Evolutionary conservation across 2,329 filamentous ascomycete genomes (phyloP), one percentile per base, ranked within the genome.

Genomic region (Xylariales sp.): DNA sequence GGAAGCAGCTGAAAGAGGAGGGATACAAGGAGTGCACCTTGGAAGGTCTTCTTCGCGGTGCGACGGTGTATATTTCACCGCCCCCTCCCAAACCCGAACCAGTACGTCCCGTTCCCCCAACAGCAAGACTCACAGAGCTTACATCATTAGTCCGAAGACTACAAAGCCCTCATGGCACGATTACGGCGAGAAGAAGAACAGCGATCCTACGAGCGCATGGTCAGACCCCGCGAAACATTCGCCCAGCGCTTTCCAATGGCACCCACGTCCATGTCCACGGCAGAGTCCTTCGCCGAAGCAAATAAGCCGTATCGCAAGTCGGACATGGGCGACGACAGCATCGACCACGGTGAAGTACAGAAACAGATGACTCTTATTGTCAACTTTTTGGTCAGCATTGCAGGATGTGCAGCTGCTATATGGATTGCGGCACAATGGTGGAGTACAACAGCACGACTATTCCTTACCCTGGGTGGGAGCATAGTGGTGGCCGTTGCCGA

Each of bases 301-400:
- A 75, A 78, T 48, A 66, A 63, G 7, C 71, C 71, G 0, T 65
- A 59, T 18, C 69, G 60, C 29, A 58, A 63, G 14, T 62, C 64
- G 19, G 75, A 75, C 44, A 55, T 69, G 5, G 66, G 63, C 50
- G 72, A 78, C 49, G 84, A 88, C 47, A 81, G 84, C 2, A 66
- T 85, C 3, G 82, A 80, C 3, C 82, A 82, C 48, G 74, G 77
- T 25, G 86, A 93, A 46, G 72, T 93, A 1, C 84, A 91, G 58
- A 74, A 86, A n/a, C 88, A 93, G 55, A 67, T 93, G 43, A 82
- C 86, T 31, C 71, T 97, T 6, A 88, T 97, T 38, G 74, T 95
- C 54, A 98, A 97, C 61, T 88, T 97, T 38, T 67, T 96, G 28
- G 73, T 95, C 40, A 95, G 88, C 38, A 86, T 96, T 40, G 68